These are phyloP conservation scores for Penicillium sp. DNA, from an alignment of 2,329 filamentous ascomycete species.

Conservation along the genomic window DNA sequence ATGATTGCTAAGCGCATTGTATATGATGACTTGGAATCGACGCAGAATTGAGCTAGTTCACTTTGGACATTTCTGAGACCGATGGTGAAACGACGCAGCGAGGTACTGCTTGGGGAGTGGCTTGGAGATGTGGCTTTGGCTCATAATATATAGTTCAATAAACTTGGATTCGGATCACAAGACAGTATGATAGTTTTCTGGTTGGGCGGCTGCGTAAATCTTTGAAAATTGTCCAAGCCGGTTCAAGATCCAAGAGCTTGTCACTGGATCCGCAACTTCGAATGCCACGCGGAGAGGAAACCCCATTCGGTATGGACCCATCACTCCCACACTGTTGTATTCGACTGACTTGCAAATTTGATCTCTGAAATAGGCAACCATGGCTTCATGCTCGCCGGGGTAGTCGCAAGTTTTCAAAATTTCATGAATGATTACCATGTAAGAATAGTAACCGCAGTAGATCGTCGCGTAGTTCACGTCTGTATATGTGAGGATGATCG, in stretches of 20 bases:
- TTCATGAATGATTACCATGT: constrained; percentile 29
- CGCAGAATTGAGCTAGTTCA: neutral
- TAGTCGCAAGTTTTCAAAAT: constrained; percentile 21
- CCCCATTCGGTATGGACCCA: constrained; percentile 29
- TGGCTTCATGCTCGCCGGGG: constrained; percentile 23
- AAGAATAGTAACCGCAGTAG: constrained; percentile 28
- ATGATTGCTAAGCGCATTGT: neutral
- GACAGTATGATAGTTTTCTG: constrained; percentile 16
- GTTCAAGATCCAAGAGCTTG: constrained; percentile 25
- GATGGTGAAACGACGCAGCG: neutral
- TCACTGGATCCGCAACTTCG: constrained; percentile 25
- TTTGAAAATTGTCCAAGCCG: constrained; percentile 24
- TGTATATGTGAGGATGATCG: constrained; percentile 22
- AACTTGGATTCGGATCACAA: neutral
- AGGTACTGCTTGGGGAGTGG: neutral
- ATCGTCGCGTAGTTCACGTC: constrained; percentile 24
- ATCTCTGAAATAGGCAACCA: constrained; percentile 26
- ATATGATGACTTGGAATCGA: constrained; percentile 4
- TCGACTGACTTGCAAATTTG: constrained; percentile 34
- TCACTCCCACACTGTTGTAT: constrained; percentile 22
- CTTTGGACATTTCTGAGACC: neutral
- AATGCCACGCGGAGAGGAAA: constrained; percentile 28
- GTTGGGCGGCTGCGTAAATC: constrained; percentile 24
- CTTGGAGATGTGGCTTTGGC: no score
- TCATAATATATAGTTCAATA: neutral